Conservation (phyloP, 305 asterid genomes). For the Fraxinus ornus region DNA sequence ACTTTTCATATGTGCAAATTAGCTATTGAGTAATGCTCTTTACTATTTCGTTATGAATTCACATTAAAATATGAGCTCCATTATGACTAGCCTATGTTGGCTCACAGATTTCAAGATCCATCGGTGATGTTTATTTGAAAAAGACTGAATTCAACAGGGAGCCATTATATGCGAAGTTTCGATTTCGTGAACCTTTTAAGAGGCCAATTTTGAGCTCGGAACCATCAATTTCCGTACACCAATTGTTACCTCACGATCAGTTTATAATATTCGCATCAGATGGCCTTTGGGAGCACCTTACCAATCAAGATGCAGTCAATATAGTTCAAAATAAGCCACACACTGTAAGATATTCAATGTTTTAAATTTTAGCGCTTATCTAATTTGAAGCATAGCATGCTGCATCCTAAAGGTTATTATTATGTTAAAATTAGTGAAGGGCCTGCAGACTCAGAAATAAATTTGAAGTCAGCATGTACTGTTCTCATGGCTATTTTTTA, state of each 20-base stretch:
- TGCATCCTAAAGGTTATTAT: neutral
- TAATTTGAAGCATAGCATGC: neutral
- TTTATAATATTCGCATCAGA: conserved; percentile 84
- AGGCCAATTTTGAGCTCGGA: conserved; percentile 80
- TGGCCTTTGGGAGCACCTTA: conserved; percentile 95
- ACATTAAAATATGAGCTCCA: neutral
- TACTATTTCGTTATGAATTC: neutral
- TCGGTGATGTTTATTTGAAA: conserved; percentile 82
- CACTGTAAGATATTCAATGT: conserved; percentile 41
- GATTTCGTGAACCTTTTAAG: conserved; percentile 70
- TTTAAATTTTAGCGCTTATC: conserved; percentile 4
- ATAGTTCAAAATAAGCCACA: conserved; percentile 75
- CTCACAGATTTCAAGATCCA: conserved; percentile 79
- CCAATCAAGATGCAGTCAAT: conserved; percentile 84
- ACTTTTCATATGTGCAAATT: neutral
- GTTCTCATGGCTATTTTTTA: neutral
- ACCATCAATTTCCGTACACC: conserved; percentile 71
- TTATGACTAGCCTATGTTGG: conserved; percentile 5
- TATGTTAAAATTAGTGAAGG: neutral
- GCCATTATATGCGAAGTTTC: conserved; percentile 71
- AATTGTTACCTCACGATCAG: conserved; percentile 67
- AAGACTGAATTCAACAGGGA: conserved; percentile 86
- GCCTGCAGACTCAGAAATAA: neutral
- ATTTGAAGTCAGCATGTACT: neutral
- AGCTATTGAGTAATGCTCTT: neutral